Base-by-base conservation (phyloP, 192 early-diverging fungal species). In the Gamsiella multidivaricata region DNA sequence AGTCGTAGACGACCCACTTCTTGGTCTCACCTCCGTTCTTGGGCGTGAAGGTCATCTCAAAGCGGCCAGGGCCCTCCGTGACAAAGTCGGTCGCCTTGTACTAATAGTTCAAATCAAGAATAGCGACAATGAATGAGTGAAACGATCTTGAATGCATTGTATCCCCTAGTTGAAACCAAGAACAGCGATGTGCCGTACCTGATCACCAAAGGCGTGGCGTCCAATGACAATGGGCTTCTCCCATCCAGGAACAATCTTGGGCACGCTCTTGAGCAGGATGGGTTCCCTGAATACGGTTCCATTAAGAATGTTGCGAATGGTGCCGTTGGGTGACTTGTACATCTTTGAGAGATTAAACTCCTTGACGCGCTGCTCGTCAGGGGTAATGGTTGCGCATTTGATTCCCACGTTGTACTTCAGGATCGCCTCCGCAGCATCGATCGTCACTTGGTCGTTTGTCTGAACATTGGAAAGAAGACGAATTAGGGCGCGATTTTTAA, bases 381-480 rank as follows among this genome's bases (percentile, higher is more conserved):
- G 96, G n/a, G 97, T 99, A 76, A 99, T 99, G 43, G 97, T 99
- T n/a, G 97, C 97, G 81, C 97, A 99, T 86, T 99, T 99, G 84
- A 99, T 99, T 59, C 95, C 92, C 23, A 96, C 96, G 82, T 97
- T 96, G 88, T 98, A 97, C 87, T 96, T 94, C 69, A 92, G 87
- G 79, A 97, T 98, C 8, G 97, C 97, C 64, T 95, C 90, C 43
- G 97, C 97, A 29, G 97, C 93, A 39, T 97, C 95, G 34, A 96
- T 84, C 25, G 97, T 99, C 52, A 99, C 93, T 79, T 87, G 83
- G 65, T 87, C 86, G 50, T 87, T 79, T 33, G 86, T 87, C 86
- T 81, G 61, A 46, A 12, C 2, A 28, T 3, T 59, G 8, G 6
- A 20, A 29, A 58, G 31, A 28, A 33, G 17, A 68, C 3, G 22